Conservation (phyloP, 192 early-diverging fungal species). For the Borealophlyctis nickersoniae region DNA sequence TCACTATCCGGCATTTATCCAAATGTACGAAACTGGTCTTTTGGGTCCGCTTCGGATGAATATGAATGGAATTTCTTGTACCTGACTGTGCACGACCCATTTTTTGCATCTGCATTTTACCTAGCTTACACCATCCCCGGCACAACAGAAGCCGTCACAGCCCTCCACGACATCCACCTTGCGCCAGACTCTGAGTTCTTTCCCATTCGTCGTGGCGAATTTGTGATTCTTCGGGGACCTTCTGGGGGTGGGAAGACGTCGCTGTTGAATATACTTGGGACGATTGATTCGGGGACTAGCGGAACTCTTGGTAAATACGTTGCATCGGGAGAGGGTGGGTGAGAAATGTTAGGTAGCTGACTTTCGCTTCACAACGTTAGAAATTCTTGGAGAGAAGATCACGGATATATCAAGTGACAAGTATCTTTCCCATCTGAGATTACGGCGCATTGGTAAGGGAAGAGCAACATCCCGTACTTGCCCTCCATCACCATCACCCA, state of each 20-base stretch:
- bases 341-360: background rate
- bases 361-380: constrained; percentile 4
- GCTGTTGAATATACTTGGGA: constrained; percentile 37
- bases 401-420: constrained; percentile 18
- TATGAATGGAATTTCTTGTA: background rate
- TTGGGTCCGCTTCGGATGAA: too few relatives aligned
- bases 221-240: constrained; percentile 36
- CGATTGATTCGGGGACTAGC: constrained; percentile 25
- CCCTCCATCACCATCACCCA: background rate
- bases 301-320: constrained; percentile 24
- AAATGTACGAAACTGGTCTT: constrained; percentile 10
- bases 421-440: constrained; percentile 29
- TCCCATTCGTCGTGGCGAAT: constrained; percentile 33
- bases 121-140: constrained; percentile 27
- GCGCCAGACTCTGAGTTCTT: constrained; percentile 28
- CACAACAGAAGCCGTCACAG: constrained; percentile 20
- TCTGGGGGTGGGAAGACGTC: constrained; percentile 39
- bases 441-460: constrained; percentile 32
- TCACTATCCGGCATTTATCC: constrained; percentile 20
- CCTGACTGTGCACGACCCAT: background rate
- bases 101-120: background rate
- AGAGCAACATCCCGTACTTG: background rate
- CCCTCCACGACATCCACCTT: constrained; percentile 33
- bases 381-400: constrained; percentile 31
- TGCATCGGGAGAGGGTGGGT: background rate